A percentile compares a stretch with the other conserved stretches of the same genome.
phyloP scores from a whole-genome alignment of 805 yeast species.

The Yamadazyma insecticola region DNA sequence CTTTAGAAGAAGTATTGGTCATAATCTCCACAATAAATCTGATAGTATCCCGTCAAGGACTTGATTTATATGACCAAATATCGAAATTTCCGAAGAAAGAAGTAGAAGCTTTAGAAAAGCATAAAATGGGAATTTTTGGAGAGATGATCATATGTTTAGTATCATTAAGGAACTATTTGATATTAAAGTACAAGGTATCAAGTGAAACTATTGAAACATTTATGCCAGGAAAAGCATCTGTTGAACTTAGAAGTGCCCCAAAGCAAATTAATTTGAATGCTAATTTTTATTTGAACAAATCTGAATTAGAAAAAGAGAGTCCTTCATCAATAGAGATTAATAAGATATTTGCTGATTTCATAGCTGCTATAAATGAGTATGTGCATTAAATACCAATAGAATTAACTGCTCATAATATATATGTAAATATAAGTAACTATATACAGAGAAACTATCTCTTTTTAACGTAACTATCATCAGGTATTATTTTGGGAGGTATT shows the following conservation, averaged over 20 bases:
- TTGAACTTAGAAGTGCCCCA: constrained; percentile 29
- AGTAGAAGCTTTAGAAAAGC: neutral
- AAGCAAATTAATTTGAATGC: constrained; percentile 12
- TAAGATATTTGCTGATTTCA: constrained; percentile 7
- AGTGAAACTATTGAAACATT: constrained; percentile 18
- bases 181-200: constrained; percentile 4
- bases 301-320: constrained; percentile 2
- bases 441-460: neutral
- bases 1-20: constrained; percentile 49
- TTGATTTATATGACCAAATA: constrained; percentile 20
- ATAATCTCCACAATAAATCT: constrained; percentile 43
- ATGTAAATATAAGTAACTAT: neutral
- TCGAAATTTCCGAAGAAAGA: no score
- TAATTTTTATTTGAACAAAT: constrained; percentile 5
- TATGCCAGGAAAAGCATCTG: constrained; percentile 24
- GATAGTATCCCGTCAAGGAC: constrained; percentile 37
- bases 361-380: constrained; percentile 4
- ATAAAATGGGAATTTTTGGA: no score
- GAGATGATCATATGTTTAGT: no score
- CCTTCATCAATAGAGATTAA: constrained; percentile 8
- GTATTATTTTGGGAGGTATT: constrained; percentile 16
- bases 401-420: no score
- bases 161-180: no score
- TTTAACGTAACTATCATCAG: constrained; percentile 1
- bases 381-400: no score